Base-by-base conservation (phyloP, 768 basidiomycete genomes). In the Boletus vermiculosoides region DNA sequence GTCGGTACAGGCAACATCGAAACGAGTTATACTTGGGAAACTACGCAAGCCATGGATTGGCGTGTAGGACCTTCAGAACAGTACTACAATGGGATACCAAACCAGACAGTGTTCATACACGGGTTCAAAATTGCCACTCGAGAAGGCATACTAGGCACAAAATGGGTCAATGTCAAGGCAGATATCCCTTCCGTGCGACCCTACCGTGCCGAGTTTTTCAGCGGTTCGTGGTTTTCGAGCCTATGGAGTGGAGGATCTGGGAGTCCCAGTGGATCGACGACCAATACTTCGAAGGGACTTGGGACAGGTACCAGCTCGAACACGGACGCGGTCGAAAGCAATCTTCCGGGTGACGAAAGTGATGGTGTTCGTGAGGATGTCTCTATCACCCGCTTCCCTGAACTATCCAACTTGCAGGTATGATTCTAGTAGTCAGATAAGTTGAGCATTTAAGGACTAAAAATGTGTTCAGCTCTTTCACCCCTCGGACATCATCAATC, bases 51-150 rank as follows among this genome's bases (percentile, higher is more conserved):
- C 33, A 45, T 59, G 31, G 47, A 52, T 53, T 52, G 50, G 44
- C 51, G 55, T 31, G 50, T 50, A 33, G 53, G 57, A 16, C 57
- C 57, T 18, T 41, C 31, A 33, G 31, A 33, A 11, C 50, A 18
- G 20, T 52, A 50, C 34, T 50, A 52, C 30, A 4, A 42, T 28
- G 57, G 54, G 2, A 62, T 31, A n/a, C 33, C 46, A 49, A 66
- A 69, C 30, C 69, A 68, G 46, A 58, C 55, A 1, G 30, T 69
- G 22, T 69, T 63, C 36, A 61, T 67, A 11, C 55, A 56, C 4
- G 67, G 60, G 11, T 67, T 59, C 45, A 63, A 66, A 30, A 51
- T 63, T n/a, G 42, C 52, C 15, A 7, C 48, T 16, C 39, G 56
- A 36, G 39, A 62, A 39, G 34, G 53, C 5, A 42, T 50, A 36